These are phyloP conservation scores for Jackrogersella minutella DNA, from an alignment of 495 filamentous ascomycete genomes.

Conservation along the genomic window DNA sequence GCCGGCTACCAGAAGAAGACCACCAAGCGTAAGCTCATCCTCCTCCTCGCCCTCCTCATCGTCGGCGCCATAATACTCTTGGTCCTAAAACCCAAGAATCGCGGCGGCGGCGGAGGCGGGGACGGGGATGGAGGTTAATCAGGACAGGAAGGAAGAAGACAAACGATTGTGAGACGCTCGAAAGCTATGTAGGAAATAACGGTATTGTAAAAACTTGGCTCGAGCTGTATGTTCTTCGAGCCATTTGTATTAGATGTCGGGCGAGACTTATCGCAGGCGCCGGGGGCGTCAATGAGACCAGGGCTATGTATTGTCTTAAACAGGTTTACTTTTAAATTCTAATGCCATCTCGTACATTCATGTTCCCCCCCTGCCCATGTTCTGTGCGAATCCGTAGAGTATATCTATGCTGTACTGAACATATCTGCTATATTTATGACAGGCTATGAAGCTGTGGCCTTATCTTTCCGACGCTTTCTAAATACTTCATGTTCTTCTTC, in stretches of 20 bases:
- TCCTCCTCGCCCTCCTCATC: conserved; percentile 84
- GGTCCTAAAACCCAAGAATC: conserved; percentile 79
- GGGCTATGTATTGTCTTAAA: conserved; percentile 35
- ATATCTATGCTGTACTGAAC: conserved; percentile 22
- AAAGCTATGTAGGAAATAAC: conserved; percentile 25
- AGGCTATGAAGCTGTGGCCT: conserved; percentile 10
- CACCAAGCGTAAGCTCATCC: conserved; percentile 88
- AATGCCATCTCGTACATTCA: conserved; percentile 17
- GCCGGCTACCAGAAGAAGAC: conserved; percentile 86
- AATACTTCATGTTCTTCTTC: conserved; percentile 16
- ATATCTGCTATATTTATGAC: conserved; percentile 2
- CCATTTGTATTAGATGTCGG: conserved; percentile 8
- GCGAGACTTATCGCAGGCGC: conserved; percentile 12
- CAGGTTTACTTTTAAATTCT: conserved; percentile 23
- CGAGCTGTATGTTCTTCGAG: conserved; percentile 1
- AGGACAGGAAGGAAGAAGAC: not conserved
- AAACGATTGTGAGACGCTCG: conserved; percentile 11
- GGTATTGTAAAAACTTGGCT: conserved; percentile 22
- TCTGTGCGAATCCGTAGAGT: conserved; percentile 16
- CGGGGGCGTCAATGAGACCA: not conserved
- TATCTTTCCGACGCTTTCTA: conserved; percentile 19
- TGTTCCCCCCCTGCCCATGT: conserved; percentile 2
- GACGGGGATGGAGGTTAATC: conserved; percentile 3
- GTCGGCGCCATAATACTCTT: conserved; percentile 87
- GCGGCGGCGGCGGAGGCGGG: conserved; percentile 7